These are phyloP conservation scores for Triglochin maritima DNA, from an alignment of 106 monocot species.

Conservation along the genomic window DNA sequence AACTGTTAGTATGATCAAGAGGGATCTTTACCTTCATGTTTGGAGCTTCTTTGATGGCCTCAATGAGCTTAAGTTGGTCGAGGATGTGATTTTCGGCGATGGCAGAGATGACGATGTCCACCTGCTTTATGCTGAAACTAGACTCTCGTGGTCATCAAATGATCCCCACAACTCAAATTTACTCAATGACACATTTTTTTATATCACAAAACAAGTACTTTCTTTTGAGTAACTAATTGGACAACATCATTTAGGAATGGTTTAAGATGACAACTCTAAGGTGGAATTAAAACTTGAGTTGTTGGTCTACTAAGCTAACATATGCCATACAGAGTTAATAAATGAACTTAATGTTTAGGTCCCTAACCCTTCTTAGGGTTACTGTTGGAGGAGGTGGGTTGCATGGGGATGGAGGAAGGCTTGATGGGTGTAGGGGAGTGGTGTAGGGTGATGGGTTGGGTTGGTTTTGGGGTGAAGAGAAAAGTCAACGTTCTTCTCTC, in stretches of 20 bases:
- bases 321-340: no score
- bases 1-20: not conserved
- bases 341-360: no score
- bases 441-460: no score
- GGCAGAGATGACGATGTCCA: conserved; percentile 39
- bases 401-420: no score
- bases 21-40: conserved; percentile 29
- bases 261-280: no score
- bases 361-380: no score
- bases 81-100: conserved; percentile 7
- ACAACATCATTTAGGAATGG: not conserved
- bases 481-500: no score
- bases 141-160: conserved; percentile 24
- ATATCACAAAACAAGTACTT: not conserved
- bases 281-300: no score
- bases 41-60: conserved; percentile 39
- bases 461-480: no score
- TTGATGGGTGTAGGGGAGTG: no score
- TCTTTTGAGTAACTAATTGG: not conserved
- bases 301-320: no score
- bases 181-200: not conserved
- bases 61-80: conserved; percentile 31
- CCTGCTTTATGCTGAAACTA: conserved; percentile 27
- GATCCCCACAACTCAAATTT: conserved; percentile 23
- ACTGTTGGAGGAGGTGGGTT: no score